Conservation (phyloP, 164 flowering plant genomes). For the Umbilicus rupestris region DNA sequence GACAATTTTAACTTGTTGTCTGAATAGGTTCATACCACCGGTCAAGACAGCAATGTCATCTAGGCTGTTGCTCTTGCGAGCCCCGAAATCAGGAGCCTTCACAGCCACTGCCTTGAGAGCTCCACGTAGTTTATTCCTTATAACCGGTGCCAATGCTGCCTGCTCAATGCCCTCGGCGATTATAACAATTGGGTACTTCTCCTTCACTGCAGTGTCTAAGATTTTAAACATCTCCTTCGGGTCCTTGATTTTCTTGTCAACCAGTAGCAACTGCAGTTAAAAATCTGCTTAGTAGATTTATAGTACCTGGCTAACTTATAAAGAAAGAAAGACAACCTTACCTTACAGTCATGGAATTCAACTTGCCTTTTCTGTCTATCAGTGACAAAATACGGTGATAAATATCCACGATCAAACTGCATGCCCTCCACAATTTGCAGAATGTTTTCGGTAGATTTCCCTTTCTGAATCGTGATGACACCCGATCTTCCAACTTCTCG, state of each 20-base stretch:
- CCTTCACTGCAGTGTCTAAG: slow-evolving; percentile 68
- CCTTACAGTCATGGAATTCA: slow-evolving; percentile 78
- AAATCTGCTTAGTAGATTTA: slow-evolving; percentile 18
- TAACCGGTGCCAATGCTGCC: slow-evolving; percentile 73
- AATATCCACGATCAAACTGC: slow-evolving; percentile 88
- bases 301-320: neutral
- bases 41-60: slow-evolving; percentile 90
- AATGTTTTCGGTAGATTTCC: slow-evolving; percentile 44
- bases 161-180: slow-evolving; percentile 77
- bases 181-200: slow-evolving; percentile 62
- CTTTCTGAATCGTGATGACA: slow-evolving; percentile 64
- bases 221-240: slow-evolving; percentile 66
- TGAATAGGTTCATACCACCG: slow-evolving; percentile 41
- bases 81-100: slow-evolving; percentile 88
- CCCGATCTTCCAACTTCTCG: slow-evolving; percentile 66
- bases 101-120: slow-evolving; percentile 67
- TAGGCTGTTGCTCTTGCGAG: slow-evolving; percentile 77
- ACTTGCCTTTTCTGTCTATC: slow-evolving; percentile 50
- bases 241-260: slow-evolving; percentile 64
- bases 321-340: slow-evolving; percentile 15
- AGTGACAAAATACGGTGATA: slow-evolving; percentile 84
- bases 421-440: slow-evolving; percentile 74
- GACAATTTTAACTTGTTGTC: neutral
- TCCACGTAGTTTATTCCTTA: slow-evolving; percentile 76
- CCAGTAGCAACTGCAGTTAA: slow-evolving; percentile 75